Conservation (phyloP, 2,329 filamentous ascomycete species). For the Xylariales sp. region DNA sequence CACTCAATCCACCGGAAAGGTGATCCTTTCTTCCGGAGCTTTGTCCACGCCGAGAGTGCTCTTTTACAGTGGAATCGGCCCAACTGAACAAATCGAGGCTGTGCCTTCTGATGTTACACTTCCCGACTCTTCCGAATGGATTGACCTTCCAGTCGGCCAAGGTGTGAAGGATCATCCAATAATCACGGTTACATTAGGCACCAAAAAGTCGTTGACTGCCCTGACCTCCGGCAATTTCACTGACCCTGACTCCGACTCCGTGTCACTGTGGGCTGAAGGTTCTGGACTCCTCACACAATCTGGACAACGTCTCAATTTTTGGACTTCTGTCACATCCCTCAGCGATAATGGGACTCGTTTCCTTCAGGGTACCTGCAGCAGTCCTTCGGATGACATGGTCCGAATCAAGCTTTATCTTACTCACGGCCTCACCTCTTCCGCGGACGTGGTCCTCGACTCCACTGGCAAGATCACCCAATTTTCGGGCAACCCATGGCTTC, state of each 20-base stretch:
- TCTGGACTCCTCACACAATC: conserved; percentile 45
- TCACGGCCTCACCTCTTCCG: conserved; percentile 14
- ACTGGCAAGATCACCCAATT: conserved; percentile 11
- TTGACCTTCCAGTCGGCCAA: conserved; percentile 34
- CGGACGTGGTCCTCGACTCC: conserved; percentile 12
- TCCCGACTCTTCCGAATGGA: conserved; percentile 28
- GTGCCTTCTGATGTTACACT: conserved; percentile 27
- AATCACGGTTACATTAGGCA: conserved; percentile 10
- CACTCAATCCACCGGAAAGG: conserved; percentile 44
- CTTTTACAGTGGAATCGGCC: conserved; percentile 53
- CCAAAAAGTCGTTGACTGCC: conserved; percentile 9
- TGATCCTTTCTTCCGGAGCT: conserved; percentile 51
- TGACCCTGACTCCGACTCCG: conserved; percentile 24
- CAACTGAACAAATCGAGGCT: conserved; percentile 38
- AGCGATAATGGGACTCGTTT: conserved; percentile 14
- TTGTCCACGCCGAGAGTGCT: conserved; percentile 53
- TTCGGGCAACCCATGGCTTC: conserved; percentile 12
- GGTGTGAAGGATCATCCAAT: conserved; percentile 29
- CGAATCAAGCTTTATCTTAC: conserved; percentile 16
- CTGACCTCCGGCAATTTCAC: conserved; percentile 46
- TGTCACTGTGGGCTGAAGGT: conserved; percentile 29
- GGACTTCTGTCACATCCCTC: conserved; percentile 33
- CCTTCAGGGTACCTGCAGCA: conserved; percentile 14
- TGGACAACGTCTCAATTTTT: conserved; percentile 45
- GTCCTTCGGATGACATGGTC: conserved; percentile 9